Evolutionary conservation across 768 basidiomycete species (phyloP).

Genomic region (Ramaria rubella): DNA sequence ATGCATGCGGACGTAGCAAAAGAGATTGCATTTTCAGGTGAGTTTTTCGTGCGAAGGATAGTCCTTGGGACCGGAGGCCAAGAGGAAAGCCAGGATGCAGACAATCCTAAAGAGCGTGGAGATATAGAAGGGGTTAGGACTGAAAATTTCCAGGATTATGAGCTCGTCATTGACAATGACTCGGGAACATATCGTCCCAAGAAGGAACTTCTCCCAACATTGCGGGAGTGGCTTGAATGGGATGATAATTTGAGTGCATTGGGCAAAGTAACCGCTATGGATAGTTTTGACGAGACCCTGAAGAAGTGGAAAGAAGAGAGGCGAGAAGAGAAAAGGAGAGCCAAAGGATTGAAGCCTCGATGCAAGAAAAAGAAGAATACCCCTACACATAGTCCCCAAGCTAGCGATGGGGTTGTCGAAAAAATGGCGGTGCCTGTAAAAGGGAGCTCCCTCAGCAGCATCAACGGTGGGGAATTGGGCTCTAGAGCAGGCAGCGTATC

Average conservation of each 20-base stretch:
- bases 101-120: constrained; percentile 3
- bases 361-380: not conserved
- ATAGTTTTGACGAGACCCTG: constrained; percentile 34
- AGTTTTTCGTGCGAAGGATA: constrained; percentile 30
- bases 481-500: not conserved
- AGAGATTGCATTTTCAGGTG: constrained; percentile 40
- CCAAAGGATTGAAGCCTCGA: constrained; percentile 10
- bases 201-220: constrained; percentile 31
- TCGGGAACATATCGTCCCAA: constrained; percentile 41
- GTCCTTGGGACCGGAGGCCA: not conserved
- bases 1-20: constrained; percentile 40
- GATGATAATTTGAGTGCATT: constrained; percentile 31
- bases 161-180: constrained; percentile 43
- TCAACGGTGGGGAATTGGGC: not conserved
- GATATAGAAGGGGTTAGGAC: constrained; percentile 11
- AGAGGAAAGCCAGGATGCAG: constrained; percentile 16
- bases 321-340: constrained; percentile 24
- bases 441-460: not conserved
- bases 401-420: not conserved
- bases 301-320: constrained; percentile 31
- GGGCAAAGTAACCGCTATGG: constrained; percentile 30
- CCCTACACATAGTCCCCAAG: too few species aligned
- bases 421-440: not conserved
- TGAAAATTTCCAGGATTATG: constrained; percentile 32
- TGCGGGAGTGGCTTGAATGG: constrained; percentile 31